Percentiles rank a stretch among this genome's conserved stretches.
Conservation (phyloP, 2,329 filamentous ascomycete genomes). For the Sporothrix euskadiensis region DNA sequence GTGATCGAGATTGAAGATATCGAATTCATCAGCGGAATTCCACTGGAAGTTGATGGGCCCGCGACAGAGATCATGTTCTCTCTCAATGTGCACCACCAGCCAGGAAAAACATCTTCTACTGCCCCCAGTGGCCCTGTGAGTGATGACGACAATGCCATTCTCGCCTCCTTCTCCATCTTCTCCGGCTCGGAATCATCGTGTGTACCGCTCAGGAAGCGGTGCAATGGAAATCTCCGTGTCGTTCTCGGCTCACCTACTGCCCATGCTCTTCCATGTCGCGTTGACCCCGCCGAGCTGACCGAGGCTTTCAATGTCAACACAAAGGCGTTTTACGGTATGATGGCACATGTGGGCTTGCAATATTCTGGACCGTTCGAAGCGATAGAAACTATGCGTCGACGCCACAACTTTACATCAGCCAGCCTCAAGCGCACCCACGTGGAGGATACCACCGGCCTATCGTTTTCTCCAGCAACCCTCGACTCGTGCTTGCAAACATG, state of each 20-base stretch:
- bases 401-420: constrained; percentile 41
- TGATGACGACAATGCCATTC: constrained; percentile 32
- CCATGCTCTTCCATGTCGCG: constrained; percentile 36
- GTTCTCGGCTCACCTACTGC: constrained; percentile 37
- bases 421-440: constrained; percentile 39
- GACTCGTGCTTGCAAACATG: constrained; percentile 47
- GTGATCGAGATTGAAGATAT: constrained; percentile 40
- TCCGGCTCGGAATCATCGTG: constrained; percentile 41
- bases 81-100: constrained; percentile 35
- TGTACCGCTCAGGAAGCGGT: constrained; percentile 42
- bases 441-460: constrained; percentile 42
- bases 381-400: constrained; percentile 40
- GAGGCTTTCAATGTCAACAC: constrained; percentile 41
- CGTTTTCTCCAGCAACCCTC: constrained; percentile 45
- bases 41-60: constrained; percentile 38
- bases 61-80: constrained; percentile 45
- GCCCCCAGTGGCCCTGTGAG: not conserved
- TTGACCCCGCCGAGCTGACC: constrained; percentile 30
- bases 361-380: constrained; percentile 46
- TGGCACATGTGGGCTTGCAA: constrained; percentile 42
- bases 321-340: constrained; percentile 46
- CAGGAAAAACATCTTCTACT: not conserved
- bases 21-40: constrained; percentile 40
- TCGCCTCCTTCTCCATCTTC: constrained; percentile 41
- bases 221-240: constrained; percentile 40